phyloP scores from a whole-genome alignment of 495 filamentous ascomycete species.

The Antarctomyces pellizariae region DNA sequence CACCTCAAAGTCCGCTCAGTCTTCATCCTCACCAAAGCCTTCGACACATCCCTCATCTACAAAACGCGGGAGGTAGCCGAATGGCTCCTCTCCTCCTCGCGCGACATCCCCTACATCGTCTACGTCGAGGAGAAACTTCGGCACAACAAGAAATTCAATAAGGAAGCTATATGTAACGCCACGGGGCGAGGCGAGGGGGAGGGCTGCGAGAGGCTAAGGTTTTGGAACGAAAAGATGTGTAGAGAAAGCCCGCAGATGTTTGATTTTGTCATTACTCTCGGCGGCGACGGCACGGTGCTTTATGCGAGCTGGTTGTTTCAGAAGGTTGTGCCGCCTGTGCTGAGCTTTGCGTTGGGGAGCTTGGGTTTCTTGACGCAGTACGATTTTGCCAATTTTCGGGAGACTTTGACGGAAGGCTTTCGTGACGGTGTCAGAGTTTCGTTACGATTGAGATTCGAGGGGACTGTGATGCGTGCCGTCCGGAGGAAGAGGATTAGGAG shows the following conservation, averaged over 20 bases:
- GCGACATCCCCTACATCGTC: conserved; percentile 46
- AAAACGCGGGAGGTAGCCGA: conserved; percentile 53
- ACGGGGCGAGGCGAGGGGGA: conserved; percentile 6
- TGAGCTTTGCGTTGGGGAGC: conserved; percentile 79
- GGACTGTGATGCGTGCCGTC: conserved; percentile 76
- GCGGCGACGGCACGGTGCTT: conserved; percentile 90
- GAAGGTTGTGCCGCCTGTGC: conserved; percentile 78
- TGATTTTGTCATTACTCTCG: conserved; percentile 81
- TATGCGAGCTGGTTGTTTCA: conserved; percentile 96
- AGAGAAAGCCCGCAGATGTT: conserved; percentile 58
- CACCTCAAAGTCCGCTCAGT: conserved; percentile 61
- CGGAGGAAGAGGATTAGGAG: conserved; percentile 12
- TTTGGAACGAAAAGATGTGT: conserved; percentile 67
- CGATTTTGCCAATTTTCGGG: conserved; percentile 52
- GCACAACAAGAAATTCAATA: conserved; percentile 47
- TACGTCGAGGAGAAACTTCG: conserved; percentile 57
- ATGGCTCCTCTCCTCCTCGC: conserved; percentile 66
- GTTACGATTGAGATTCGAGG: conserved; percentile 74
- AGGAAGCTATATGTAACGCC: conserved; percentile 9
- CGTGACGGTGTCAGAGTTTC: conserved; percentile 72
- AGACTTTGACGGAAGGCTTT: conserved; percentile 50
- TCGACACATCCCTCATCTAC: conserved; percentile 60
- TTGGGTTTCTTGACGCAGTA: conserved; percentile 93
- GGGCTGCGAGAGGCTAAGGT: conserved; percentile 32
- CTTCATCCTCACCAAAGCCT: conserved; percentile 73